Base-by-base conservation (phyloP, 169 alveolate species). In the Eimeria necatrix region DNA sequence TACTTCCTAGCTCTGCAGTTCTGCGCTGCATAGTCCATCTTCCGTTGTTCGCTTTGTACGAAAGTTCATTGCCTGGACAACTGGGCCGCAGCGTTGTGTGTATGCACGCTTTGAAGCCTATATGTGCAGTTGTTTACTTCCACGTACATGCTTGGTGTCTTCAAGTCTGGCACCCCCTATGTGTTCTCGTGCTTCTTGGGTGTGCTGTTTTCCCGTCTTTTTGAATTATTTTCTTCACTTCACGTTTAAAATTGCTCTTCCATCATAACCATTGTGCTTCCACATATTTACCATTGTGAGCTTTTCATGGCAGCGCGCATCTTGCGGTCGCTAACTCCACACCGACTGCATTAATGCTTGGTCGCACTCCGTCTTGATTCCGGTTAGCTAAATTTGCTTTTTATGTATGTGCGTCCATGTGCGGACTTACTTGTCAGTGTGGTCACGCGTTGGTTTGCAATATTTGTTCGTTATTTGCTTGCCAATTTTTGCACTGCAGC, bases 401-500 rank as follows among this genome's bases (percentile, higher is more conserved):
- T 16, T n/a, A 1, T 68, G 80, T n/a, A 12, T 12, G 80, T 68
- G n/a, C 4, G 80, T 9, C 80, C 1, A 16, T 9, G n/a, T 68
- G 22, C 41, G 48, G 4, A 22, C 80, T 8, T 68, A 9, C 41
- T 32, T 32, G 41, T 32, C 41, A 32, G 41, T 32, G 2, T 32
- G 41, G 41, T 59, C 20, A 59, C 20, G 70, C 70, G 70, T 59
- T 1, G 70, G 70, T 20, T 3, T 12, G 70, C 20, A 32, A 32
- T 32, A 32, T 32, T 2, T 32, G 41, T 32, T 32, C 41, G 41
- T 32, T 32, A 32, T 68, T 24, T 68, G 80, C 32, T 68, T 12
- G 10, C n/a, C 2, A 16, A 8, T 14, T 68, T 16, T 68, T 12
- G 9, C 80, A 24, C 49, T 49, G 32, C 95, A 91, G 95, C 84